Percentiles rank a stretch among this genome's conserved stretches.
These are phyloP conservation scores for Lithospermum erythrorhizon DNA, from an alignment of 257 asterid genomes.

Conservation along the genomic window DNA sequence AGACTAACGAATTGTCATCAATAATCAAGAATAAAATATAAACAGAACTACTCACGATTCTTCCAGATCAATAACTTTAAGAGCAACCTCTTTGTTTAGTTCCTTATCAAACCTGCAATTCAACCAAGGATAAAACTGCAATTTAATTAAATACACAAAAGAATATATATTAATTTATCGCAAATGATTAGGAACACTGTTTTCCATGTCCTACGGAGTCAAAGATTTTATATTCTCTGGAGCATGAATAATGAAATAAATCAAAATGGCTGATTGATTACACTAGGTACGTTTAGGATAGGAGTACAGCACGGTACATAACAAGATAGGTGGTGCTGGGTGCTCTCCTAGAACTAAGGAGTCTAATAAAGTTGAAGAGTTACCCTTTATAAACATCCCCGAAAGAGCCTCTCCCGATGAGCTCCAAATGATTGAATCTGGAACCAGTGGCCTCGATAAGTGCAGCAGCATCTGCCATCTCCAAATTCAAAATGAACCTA, in stretches of 20 bases:
- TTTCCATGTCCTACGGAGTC: no score
- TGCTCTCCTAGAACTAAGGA: no score
- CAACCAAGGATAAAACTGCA: conserved; percentile 6
- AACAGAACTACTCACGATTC: conserved; percentile 74
- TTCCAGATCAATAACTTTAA: conserved; percentile 96
- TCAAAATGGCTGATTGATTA: no score
- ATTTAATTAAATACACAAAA: no score
- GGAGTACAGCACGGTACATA: no score
- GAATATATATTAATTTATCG: no score
- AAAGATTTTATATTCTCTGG: no score
- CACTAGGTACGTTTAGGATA: no score
- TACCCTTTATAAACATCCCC: conserved; percentile 99
- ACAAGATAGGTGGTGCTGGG: no score
- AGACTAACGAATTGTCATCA: background rate
- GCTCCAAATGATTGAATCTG: conserved; percentile 83
- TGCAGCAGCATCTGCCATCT: conserved; percentile 70
- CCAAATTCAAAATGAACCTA: conserved; percentile 18
- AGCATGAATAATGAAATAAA: no score
- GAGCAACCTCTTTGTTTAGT: conserved; percentile 86
- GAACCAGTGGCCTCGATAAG: conserved; percentile 76
- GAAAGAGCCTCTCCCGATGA: conserved; percentile 93
- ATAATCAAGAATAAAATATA: background rate
- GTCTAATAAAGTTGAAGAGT: conserved; percentile 10
- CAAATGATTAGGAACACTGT: no score
- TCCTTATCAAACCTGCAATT: conserved; percentile 88